Evolutionary conservation across 2,329 filamentous ascomycete genomes (phyloP).

Genomic region (Scytalidium sp.): DNA sequence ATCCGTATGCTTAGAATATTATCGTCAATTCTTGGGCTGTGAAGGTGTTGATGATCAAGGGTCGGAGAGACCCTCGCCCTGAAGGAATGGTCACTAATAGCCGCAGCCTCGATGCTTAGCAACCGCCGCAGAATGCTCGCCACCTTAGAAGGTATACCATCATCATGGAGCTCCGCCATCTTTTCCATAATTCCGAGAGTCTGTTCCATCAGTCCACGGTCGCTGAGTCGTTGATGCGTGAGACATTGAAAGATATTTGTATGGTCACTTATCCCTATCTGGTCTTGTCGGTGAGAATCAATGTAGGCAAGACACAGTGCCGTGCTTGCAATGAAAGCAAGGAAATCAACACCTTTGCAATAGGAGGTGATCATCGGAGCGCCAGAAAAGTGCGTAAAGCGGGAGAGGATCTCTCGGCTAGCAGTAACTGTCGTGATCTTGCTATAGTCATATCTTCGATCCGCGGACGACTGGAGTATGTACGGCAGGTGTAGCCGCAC

Average conservation of each 20-base stretch:
- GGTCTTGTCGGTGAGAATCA: constrained; percentile 19
- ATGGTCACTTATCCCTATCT: constrained; percentile 20
- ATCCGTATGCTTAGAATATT: too few species aligned
- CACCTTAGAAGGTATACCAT: too few species aligned
- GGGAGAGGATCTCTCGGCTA: constrained; percentile 32
- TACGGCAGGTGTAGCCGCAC: constrained; percentile 39
- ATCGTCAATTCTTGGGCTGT: too few species aligned
- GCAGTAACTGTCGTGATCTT: constrained; percentile 35
- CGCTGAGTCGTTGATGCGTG: not conserved
- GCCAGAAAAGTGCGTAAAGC: constrained; percentile 30
- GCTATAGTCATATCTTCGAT: constrained; percentile 28
- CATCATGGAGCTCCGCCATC: too few species aligned
- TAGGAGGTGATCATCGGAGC: constrained; percentile 26
- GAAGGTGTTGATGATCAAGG: too few species aligned
- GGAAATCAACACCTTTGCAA: constrained; percentile 33
- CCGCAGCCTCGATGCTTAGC: too few species aligned
- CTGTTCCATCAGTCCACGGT: constrained; percentile 28
- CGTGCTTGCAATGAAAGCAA: constrained; percentile 32
- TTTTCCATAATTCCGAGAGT: constrained; percentile 30
- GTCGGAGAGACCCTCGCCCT: too few species aligned
- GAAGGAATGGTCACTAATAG: too few species aligned
- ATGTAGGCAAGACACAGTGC: constrained; percentile 34
- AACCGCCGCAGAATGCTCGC: too few species aligned
- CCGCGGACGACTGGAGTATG: constrained; percentile 23
- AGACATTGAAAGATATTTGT: not conserved